Evolutionary conservation across 2,329 filamentous ascomycete species (phyloP), one percentile per base, ranked within the genome.

Genomic region (Thelonectria rubi): DNA sequence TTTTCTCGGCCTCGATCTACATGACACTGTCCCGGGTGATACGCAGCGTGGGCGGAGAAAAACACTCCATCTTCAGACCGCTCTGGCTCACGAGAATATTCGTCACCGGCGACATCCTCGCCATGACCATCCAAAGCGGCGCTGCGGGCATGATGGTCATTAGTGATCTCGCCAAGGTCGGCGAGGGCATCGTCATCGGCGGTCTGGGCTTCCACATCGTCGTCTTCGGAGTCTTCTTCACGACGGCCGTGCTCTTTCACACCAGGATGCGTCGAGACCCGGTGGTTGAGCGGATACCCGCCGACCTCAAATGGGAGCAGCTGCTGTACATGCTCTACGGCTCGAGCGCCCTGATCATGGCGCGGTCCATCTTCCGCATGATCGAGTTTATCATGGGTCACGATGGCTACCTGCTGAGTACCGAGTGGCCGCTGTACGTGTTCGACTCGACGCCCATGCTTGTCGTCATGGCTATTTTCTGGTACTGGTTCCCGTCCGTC

Each of bases 81-180:
- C 60, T 61, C 9, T 81, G 80, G 77, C 71, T 87, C 4, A 87
- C 84, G 2, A 82, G 80, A 58, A 76, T 83, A 42, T 88, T 88
- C 61, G 84, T 88, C 3, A 52, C 72, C 7, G 83, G 84, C 32
- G 86, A 88, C 65, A 69, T 87, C 3, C 49, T 85, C 8, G 82
- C 81, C 2, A 84, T 88, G 67, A 37, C 80, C 2, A 72, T 86
- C 3, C 85, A 88, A 69, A 76, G 75, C 14, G 75, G 74, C 26
- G 65, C 32, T 24, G 54, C 45, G 3, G 55, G 32, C 53, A 46
- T 32, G 21, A 79, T 17, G 72, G 74, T 8, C 84, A 82, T 11
- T 5, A 6, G 6, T 10, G 26, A 30, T 10, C 10, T 10, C 6
- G 6, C 26, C 6, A 30, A 30, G 26, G 10, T 10, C 6, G 26